Evolutionary conservation across 2,329 filamentous ascomycete genomes (phyloP), one percentile per base, ranked within the genome.

Genomic region (Ceratocystis albifundus): DNA sequence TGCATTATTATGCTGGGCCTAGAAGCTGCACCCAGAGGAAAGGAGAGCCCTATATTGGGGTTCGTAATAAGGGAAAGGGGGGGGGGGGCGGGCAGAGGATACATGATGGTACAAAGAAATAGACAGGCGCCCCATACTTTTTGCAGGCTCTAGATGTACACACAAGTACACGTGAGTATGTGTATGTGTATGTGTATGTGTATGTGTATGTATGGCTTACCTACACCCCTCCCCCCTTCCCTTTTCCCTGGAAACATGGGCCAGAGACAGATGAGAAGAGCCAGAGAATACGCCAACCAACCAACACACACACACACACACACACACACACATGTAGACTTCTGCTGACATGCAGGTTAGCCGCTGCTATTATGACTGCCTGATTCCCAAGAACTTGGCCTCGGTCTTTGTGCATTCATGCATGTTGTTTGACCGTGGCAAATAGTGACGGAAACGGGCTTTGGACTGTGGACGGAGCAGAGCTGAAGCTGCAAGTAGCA

Each of bases 381-480:
- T 57, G 28, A 59, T 59, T 41, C 55, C 55, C 55, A 36, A 59
- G 55, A 30, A 32, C 55, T 59, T 30, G 55, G 55, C 55, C 55
- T 59, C 28, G 55, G 55, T 59, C 28, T 36, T 57, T 57, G 53
- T 41, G 36, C 36, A 41, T 41, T 41, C 15, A 41, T 41, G 36
- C 36, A 41, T 41, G 36, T 41, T 41, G 36, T 41, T 41, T 41
- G 36, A 41, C 36, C 10, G 10, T 41, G 36, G 36, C 10, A 41
- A 41, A 41, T 41, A 41, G 36, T 12, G 36, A 4, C 36, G 10
- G 36, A 41, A 41, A 41, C 36, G 36, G 4, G 36, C 36, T 41
- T n/a, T 50, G n/a, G 48, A 22, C 20, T 50, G 48, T 7, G 48
- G 48, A 50, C 36, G 36, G 36, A 41, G 36, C 36, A 41, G 36